A percentile compares a stretch with the other conserved stretches of the same genome.
Conservation (phyloP, 192 early-diverging fungal genomes). For the Spinellus fusiger region DNA sequence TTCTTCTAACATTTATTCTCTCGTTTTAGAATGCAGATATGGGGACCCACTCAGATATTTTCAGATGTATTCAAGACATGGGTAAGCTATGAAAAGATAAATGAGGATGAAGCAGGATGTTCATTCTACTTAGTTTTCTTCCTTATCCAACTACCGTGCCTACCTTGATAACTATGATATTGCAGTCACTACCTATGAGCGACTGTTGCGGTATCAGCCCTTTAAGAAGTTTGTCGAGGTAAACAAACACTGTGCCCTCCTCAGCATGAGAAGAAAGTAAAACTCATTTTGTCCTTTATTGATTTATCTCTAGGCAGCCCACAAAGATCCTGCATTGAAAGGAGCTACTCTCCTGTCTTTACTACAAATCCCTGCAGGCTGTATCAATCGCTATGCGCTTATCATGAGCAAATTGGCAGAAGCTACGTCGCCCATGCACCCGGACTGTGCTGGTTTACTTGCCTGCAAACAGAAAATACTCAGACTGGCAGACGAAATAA, state of each 20-base stretch:
- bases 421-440: slow-evolving; percentile 26
- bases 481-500: slow-evolving; percentile 6
- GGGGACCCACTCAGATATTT: slow-evolving; percentile 32
- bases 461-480: slow-evolving; percentile 7
- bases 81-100: slow-evolving; percentile 5
- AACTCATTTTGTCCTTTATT: background rate
- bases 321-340: slow-evolving; percentile 19
- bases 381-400: slow-evolving; percentile 22
- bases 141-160: slow-evolving; percentile 9
- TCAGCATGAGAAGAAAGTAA: background rate
- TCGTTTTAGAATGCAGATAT: slow-evolving; percentile 21
- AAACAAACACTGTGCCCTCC: slow-evolving; percentile 5
- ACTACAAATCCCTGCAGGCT: slow-evolving; percentile 22
- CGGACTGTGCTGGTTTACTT: slow-evolving; percentile 25
- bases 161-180: slow-evolving; percentile 23
- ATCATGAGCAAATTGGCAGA: slow-evolving; percentile 14
- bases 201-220: slow-evolving; percentile 11
- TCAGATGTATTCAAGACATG: slow-evolving; percentile 24
- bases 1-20: slow-evolving; percentile 1
- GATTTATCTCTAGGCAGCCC: slow-evolving; percentile 19
- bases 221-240: slow-evolving; percentile 35
- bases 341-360: slow-evolving; percentile 16
- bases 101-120: background rate
- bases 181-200: slow-evolving; percentile 20
- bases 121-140: slow-evolving; percentile 10